phyloP scores from a whole-genome alignment of 805 yeast genomes.

The Saturnispora galanensis region DNA sequence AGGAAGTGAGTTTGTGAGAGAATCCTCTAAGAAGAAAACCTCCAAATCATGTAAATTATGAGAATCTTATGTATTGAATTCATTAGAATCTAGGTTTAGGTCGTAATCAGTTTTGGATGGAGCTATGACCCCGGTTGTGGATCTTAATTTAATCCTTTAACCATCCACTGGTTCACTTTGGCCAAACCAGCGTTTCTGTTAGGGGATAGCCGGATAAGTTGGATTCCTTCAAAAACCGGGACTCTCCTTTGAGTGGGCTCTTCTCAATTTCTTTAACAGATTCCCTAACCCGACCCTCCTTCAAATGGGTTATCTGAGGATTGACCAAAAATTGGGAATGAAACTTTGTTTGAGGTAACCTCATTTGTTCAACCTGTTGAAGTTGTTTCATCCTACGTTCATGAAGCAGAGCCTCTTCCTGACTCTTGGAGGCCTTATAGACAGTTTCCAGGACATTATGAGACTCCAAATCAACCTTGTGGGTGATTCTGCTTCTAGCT shows the following conservation, averaged over 20 bases:
- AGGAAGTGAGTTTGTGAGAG: too few relatives aligned
- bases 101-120: too few relatives aligned
- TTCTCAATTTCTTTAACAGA: slow-evolving; percentile 19
- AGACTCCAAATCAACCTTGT: not conserved
- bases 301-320: slow-evolving; percentile 15
- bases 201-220: too few relatives aligned
- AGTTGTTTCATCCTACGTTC: slow-evolving; percentile 8
- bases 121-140: too few relatives aligned
- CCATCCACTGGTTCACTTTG: not conserved
- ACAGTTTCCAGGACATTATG: slow-evolving; percentile 3
- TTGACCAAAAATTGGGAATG: slow-evolving; percentile 10
- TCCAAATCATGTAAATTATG: too few relatives aligned
- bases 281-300: slow-evolving; percentile 20
- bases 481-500: not conserved
- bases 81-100: too few relatives aligned
- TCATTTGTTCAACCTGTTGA: slow-evolving; percentile 6
- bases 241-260: not conserved
- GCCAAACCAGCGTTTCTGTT: too few relatives aligned
- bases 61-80: too few relatives aligned
- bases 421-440: slow-evolving; percentile 1
- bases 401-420: slow-evolving; percentile 5
- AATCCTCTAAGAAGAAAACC: too few relatives aligned
- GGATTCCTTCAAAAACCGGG: too few relatives aligned
- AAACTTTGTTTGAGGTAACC: not conserved
- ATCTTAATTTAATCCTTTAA: too few relatives aligned